phyloP scores from a whole-genome alignment of 2,329 filamentous ascomycete species.

The Clonostachys chloroleuca region DNA sequence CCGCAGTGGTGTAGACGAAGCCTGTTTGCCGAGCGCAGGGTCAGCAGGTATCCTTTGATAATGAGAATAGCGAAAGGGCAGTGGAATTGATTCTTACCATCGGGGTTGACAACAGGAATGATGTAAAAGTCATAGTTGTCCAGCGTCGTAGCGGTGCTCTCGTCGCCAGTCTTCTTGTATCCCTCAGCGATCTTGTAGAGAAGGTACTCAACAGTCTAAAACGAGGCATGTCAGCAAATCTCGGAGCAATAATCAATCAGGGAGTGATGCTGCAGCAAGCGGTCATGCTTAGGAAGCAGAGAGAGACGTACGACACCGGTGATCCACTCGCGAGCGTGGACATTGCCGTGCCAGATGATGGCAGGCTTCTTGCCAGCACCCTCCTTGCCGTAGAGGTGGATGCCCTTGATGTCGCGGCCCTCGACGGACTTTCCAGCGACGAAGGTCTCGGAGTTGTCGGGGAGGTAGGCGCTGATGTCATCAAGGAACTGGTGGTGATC shows the following conservation, averaged over 20 bases:
- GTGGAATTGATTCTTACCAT: constrained; percentile 30
- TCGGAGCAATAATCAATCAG: neutral
- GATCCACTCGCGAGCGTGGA: constrained; percentile 60
- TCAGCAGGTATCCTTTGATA: neutral
- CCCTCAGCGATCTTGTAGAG: constrained; percentile 41
- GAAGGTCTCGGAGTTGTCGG: constrained; percentile 41
- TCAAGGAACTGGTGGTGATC: constrained; percentile 44
- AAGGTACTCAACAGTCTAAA: constrained; percentile 43
- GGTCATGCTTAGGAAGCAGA: neutral
- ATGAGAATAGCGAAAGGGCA: neutral
- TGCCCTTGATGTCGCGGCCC: constrained; percentile 54
- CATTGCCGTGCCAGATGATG: constrained; percentile 51
- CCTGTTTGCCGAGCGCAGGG: constrained; percentile 25
- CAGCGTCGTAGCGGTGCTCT: constrained; percentile 37
- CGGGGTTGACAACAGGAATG: constrained; percentile 58
- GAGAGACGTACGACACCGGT: constrained; percentile 21
- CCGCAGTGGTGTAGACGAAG: constrained; percentile 54
- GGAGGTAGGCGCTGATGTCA: constrained; percentile 35
- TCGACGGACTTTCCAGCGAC: constrained; percentile 40
- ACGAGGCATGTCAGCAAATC: neutral
- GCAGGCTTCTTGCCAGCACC: constrained; percentile 42
- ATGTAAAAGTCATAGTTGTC: constrained; percentile 65
- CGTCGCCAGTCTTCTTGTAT: constrained; percentile 29
- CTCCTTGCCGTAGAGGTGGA: constrained; percentile 47
- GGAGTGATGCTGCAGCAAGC: neutral